phyloP scores from a whole-genome alignment of 2,329 filamentous ascomycete species.

The Claviceps pazoutovae region DNA sequence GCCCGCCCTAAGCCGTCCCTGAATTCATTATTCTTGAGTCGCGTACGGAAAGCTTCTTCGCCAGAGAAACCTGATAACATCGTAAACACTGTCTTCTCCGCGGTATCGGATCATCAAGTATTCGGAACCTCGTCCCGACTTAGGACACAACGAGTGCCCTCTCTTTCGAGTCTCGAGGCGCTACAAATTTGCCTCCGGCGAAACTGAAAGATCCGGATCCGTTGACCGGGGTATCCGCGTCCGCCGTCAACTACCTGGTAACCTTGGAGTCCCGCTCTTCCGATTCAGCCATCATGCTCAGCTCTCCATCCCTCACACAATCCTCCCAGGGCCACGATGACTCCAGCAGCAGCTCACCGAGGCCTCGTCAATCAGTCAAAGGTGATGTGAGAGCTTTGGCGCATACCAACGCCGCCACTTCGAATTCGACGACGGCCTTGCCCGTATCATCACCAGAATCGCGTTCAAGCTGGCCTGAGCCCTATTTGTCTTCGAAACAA shows the following conservation, averaged over 20 bases:
- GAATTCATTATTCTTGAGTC: background rate
- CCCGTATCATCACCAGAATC: background rate
- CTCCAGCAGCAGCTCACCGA: background rate
- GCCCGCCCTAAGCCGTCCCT: background rate
- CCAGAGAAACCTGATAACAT: background rate
- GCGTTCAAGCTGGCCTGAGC: background rate
- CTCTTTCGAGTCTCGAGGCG: too few species aligned
- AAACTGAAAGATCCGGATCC: background rate
- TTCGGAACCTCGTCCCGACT: too few species aligned
- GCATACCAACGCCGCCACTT: background rate
- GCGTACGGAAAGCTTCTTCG: background rate
- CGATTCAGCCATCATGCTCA: constrained; percentile 13
- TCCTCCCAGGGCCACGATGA: constrained; percentile 6
- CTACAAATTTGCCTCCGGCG: background rate
- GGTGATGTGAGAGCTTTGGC: background rate
- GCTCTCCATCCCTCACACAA: constrained; percentile 3
- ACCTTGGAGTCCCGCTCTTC: constrained; percentile 8
- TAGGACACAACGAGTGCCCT: too few species aligned
- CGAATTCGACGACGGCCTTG: background rate
- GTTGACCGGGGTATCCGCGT: constrained; percentile 1
- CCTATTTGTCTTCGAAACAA: constrained; percentile 1
- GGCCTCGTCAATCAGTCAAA: background rate
- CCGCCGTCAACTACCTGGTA: background rate
- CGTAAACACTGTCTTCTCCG: background rate
- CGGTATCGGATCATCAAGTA: background rate